Conservation (phyloP, 768 basidiomycete genomes). For the Tricholoma bakamatsutake region DNA sequence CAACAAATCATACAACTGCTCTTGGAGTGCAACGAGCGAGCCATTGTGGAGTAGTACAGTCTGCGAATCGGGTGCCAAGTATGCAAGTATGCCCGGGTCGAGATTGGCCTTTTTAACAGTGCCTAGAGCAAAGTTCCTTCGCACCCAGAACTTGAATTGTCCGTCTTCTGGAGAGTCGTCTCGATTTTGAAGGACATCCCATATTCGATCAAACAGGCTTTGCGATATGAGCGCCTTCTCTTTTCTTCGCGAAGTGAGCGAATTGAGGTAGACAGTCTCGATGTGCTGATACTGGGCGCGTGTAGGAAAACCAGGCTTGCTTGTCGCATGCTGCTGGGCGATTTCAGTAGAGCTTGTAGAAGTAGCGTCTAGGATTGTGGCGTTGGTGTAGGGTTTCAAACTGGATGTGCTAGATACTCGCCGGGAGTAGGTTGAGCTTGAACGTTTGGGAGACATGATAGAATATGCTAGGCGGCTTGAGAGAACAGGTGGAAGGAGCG, state of each 20-base stretch:
- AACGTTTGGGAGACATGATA: neutral
- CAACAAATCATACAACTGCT: conserved; percentile 74
- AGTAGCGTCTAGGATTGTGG: neutral
- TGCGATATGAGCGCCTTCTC: conserved; percentile 73
- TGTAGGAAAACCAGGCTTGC: conserved; percentile 51
- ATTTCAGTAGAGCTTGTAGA: conserved; percentile 1
- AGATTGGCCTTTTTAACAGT: conserved; percentile 23
- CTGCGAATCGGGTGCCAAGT: conserved; percentile 2
- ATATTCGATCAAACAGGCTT: conserved; percentile 64
- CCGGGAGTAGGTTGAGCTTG: neutral
- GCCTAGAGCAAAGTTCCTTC: conserved; percentile 68
- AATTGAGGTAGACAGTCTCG: conserved; percentile 51
- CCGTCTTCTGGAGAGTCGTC: conserved; percentile 43
- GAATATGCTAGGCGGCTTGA: neutral
- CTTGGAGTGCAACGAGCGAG: conserved; percentile 68
- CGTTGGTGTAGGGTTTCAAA: conserved; percentile 31
- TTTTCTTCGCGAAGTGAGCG: conserved; percentile 46
- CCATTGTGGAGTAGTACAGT: conserved; percentile 65
- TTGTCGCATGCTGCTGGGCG: conserved; percentile 6
- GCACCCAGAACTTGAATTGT: conserved; percentile 80
- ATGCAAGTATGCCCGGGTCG: conserved; percentile 5
- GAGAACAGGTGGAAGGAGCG: no score
- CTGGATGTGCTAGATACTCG: conserved; percentile 17
- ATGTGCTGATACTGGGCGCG: conserved; percentile 54
- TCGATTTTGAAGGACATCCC: conserved; percentile 57